A percentile compares a stretch with the other conserved stretches of the same genome.
Evolutionary conservation across 768 basidiomycete species (phyloP).

Genomic region (Lanmaoa pseudosensibilis): DNA sequence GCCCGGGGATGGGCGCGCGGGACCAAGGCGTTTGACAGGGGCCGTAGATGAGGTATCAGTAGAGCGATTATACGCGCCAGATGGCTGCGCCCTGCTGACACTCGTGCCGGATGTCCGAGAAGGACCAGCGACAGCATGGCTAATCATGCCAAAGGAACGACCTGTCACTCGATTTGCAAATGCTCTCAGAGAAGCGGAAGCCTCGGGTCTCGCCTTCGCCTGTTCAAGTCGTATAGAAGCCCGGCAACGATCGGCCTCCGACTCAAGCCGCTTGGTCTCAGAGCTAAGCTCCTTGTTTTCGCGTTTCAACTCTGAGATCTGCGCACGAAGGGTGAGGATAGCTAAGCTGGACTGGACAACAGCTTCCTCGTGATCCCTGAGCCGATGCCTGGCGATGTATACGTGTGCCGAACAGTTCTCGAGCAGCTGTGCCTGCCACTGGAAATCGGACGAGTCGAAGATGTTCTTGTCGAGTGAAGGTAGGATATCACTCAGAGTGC

Average conservation of each 20-base stretch:
- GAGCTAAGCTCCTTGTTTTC: constrained; percentile 28
- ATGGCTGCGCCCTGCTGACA: no score
- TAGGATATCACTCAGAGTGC: constrained; percentile 47
- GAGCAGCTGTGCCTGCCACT: constrained; percentile 68
- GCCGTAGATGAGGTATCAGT: neutral
- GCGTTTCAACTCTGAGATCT: constrained; percentile 38
- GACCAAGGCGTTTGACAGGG: neutral
- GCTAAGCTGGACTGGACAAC: constrained; percentile 52
- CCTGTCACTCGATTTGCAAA: neutral
- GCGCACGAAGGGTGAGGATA: constrained; percentile 43
- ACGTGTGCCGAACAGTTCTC: constrained; percentile 60
- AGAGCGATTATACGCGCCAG: neutral
- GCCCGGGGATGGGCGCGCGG: neutral
- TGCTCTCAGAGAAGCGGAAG: neutral
- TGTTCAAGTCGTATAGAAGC: constrained; percentile 15
- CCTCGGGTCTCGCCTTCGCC: neutral
- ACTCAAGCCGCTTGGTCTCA: constrained; percentile 30
- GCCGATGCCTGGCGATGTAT: constrained; percentile 39
- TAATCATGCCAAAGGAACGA: constrained; percentile 8
- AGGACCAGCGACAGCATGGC: constrained; percentile 27
- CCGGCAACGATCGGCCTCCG: constrained; percentile 23
- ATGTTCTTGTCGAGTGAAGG: constrained; percentile 45
- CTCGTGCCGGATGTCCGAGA: constrained; percentile 5
- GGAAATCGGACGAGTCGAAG: constrained; percentile 43
- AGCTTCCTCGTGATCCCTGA: constrained; percentile 30